Evolutionary conservation across 305 asterid species (phyloP).

Genomic region (Withania somnifera): DNA sequence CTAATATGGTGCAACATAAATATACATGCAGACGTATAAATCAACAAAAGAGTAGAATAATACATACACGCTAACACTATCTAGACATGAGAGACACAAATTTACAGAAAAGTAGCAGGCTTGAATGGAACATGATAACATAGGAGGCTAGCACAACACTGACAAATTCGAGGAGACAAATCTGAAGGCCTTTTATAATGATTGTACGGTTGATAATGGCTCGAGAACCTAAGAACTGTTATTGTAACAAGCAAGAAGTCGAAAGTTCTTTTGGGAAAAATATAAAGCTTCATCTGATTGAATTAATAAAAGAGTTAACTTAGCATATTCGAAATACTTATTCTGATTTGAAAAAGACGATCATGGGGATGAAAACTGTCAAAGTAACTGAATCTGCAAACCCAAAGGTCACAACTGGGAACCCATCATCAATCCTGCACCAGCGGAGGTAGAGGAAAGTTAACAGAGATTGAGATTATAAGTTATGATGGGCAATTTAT

Average conservation of each 20-base stretch:
- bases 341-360: conserved; percentile 19
- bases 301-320: background rate
- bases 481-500: no score
- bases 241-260: background rate
- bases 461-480: background rate
- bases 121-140: background rate
- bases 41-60: no score
- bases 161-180: background rate
- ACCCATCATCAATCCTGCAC: conserved; percentile 24
- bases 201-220: background rate
- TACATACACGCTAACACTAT: background rate
- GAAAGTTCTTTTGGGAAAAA: background rate
- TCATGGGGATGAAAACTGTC: conserved; percentile 13
- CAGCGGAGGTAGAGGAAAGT: background rate
- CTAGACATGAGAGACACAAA: background rate
- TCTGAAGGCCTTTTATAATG: background rate
- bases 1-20: background rate
- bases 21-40: background rate
- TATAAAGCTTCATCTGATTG: background rate
- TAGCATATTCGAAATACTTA: conserved; percentile 10
- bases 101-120: background rate
- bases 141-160: background rate
- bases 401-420: conserved; percentile 15
- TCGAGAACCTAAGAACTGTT: background rate
- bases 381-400: conserved; percentile 10